phyloP scores from a whole-genome alignment of 768 basidiomycete genomes.

The Astraeus odoratus region DNA sequence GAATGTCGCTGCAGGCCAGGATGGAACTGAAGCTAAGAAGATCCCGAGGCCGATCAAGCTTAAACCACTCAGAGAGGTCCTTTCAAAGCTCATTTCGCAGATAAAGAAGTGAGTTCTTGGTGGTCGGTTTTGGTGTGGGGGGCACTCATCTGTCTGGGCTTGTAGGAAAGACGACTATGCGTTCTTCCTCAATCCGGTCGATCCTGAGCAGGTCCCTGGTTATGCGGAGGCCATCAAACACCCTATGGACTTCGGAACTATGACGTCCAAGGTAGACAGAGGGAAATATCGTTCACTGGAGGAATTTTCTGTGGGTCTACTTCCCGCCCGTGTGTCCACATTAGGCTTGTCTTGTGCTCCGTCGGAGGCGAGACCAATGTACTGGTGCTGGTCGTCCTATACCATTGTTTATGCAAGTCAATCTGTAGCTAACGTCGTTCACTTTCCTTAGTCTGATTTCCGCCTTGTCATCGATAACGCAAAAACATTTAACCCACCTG shows the following conservation, averaged over 20 bases:
- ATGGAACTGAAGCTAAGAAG: slow-evolving; percentile 28
- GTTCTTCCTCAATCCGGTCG: slow-evolving; percentile 69
- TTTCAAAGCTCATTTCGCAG: slow-evolving; percentile 57
- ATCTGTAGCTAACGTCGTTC: neutral
- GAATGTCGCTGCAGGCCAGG: slow-evolving; percentile 16
- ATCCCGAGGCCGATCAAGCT: slow-evolving; percentile 57
- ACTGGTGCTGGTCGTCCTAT: neutral
- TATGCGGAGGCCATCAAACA: slow-evolving; percentile 64
- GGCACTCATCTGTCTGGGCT: slow-evolving; percentile 9
- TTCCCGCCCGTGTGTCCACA: neutral
- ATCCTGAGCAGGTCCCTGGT: slow-evolving; percentile 50
- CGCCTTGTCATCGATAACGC: slow-evolving; percentile 68
- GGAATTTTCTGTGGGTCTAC: slow-evolving; percentile 62
- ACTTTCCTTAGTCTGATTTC: slow-evolving; percentile 48
- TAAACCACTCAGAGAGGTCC: slow-evolving; percentile 73
- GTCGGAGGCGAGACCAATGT: neutral
- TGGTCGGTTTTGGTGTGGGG: too few relatives aligned
- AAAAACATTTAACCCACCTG: slow-evolving; percentile 69
- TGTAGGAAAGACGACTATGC: slow-evolving; percentile 84
- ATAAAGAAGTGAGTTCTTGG: slow-evolving; percentile 58
- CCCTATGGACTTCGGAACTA: slow-evolving; percentile 92
- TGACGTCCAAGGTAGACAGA: slow-evolving; percentile 67
- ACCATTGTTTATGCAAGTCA: neutral
- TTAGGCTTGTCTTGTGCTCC: neutral
- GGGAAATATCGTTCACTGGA: slow-evolving; percentile 76